Percentiles rank a stretch among this genome's conserved stretches.
These are phyloP conservation scores for Macrophomina phaseolina DNA, from an alignment of 2,329 filamentous ascomycete species.

Conservation along the genomic window DNA sequence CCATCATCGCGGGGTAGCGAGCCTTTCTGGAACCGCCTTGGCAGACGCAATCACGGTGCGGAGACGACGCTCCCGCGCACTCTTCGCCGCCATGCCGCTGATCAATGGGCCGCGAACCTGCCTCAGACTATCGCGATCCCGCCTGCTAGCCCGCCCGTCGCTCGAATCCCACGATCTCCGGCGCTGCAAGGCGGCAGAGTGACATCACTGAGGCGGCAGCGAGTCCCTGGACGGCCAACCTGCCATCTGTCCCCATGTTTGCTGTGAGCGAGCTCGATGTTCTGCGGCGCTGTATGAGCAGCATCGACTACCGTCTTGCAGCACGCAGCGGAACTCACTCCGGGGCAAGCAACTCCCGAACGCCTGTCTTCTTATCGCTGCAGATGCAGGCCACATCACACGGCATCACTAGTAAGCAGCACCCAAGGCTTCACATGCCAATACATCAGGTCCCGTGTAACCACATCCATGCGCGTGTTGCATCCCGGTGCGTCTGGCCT, in stretches of 20 bases:
- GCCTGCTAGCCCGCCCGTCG: not conserved
- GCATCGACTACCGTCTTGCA: not conserved
- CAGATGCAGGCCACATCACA: constrained; percentile 4
- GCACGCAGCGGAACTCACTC: not conserved
- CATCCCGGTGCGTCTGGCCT: not conserved
- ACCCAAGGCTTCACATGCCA: constrained; percentile 13
- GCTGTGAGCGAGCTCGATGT: too few species aligned
- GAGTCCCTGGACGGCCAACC: not conserved
- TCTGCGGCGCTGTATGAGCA: not conserved
- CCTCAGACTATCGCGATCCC: not conserved
- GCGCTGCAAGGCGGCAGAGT: not conserved
- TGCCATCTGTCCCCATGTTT: not conserved
- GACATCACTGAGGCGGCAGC: constrained; percentile 10
- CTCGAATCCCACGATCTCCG: constrained; percentile 5
- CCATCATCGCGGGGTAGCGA: constrained; percentile 2
- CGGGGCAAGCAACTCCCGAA: not conserved
- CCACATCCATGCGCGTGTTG: constrained; percentile 2
- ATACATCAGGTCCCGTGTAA: not conserved
- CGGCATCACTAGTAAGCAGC: not conserved
- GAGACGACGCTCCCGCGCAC: not conserved
- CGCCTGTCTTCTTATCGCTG: not conserved
- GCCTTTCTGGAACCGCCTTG: constrained; percentile 19
- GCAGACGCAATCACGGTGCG: constrained; percentile 14
- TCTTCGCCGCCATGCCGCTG: not conserved
- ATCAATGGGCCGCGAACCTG: not conserved